Evolutionary conservation across 768 basidiomycete species (phyloP), one percentile per base, ranked within the genome.

Genomic region (Trametes meyenii): DNA sequence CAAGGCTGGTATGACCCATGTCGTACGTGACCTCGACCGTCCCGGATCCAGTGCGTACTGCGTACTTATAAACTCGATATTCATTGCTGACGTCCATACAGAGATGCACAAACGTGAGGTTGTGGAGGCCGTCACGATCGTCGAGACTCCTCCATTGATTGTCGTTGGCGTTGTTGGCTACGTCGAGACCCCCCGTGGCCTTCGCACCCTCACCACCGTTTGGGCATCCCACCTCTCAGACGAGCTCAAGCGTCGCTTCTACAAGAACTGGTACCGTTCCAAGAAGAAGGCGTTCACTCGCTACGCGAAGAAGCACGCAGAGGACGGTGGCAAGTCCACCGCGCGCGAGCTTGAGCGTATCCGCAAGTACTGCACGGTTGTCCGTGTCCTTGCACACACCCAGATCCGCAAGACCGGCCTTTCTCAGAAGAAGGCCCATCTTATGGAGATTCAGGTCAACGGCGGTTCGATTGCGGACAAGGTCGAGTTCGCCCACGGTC

Each of bases 261-360:
- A 98, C 90, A 96, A 95, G 85, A 97, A 96, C 86, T 98, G 96
- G 96, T 98, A 98, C 85, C 89, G 93, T 70, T 96, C 94, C 51
- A 99, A 99, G 92, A 98, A 98, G 87, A 99, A 99, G 89, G 97
- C 97, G 42, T 99, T 98, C 87, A 99, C 97, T 73, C 94, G 94
- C 75, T 99, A 99, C 79, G 96, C 97, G 76, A 97, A 97, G 88
- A 98, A 96, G 83, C 90, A 96, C 76, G 91, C 96, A 60, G 96
- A 98, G 76, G 91, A 95, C 72, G 85, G 85, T 68, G 94, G 94
- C 75, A 94, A 94, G 79, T 92, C 92, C 55, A 85, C 93, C 70
- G 83, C 87, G 64, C 94, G 95, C 73, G 97, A 99, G 77, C 89
- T 99, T 71, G 96, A 98, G 83, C 94, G 97, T 70, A 98, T 99